phyloP scores from a whole-genome alignment of 1,284 basidiomycete species.

The Cutaneotrichosporon cyanovorans region DNA sequence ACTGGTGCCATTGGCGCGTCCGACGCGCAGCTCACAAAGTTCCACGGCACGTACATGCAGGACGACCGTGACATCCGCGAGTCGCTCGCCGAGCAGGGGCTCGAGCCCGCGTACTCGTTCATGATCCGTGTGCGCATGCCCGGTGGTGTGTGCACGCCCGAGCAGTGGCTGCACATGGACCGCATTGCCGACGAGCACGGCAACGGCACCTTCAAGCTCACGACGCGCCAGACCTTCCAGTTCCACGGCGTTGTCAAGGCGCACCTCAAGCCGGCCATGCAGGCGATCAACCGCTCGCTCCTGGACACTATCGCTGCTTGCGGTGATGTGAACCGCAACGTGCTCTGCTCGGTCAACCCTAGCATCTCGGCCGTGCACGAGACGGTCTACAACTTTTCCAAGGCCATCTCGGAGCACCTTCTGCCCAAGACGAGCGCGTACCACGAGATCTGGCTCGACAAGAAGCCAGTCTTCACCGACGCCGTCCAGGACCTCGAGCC shows the following conservation, averaged over 20 bases:
- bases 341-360: conserved; percentile 88
- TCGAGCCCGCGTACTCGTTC: conserved; percentile 94
- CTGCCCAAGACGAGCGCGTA: conserved; percentile 89
- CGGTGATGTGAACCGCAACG: conserved; percentile 86
- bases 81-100: conserved; percentile 83
- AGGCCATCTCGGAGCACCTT: conserved; percentile 74
- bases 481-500: conserved; percentile 92
- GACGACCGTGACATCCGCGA: conserved; percentile 98
- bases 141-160: conserved; percentile 82
- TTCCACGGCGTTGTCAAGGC: conserved; percentile 97
- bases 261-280: conserved; percentile 91
- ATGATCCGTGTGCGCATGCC: conserved; percentile 98
- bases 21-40: conserved; percentile 95
- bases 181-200: conserved; percentile 93
- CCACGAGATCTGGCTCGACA: conserved; percentile 98
- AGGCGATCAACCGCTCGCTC: conserved; percentile 85
- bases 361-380: conserved; percentile 74
- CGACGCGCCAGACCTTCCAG: conserved; percentile 98
- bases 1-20: conserved; percentile 84
- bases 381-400: conserved; percentile 80
- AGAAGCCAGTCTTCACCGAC: conserved; percentile 85
- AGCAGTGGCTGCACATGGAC: conserved; percentile 94
- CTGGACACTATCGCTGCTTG: conserved; percentile 97
- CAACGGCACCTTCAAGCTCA: conserved; percentile 92
- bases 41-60: conserved; percentile 96